phyloP scores from a whole-genome alignment of 371 early-diverging fungal species.

The Thermomucor indicae-seudaticae region DNA sequence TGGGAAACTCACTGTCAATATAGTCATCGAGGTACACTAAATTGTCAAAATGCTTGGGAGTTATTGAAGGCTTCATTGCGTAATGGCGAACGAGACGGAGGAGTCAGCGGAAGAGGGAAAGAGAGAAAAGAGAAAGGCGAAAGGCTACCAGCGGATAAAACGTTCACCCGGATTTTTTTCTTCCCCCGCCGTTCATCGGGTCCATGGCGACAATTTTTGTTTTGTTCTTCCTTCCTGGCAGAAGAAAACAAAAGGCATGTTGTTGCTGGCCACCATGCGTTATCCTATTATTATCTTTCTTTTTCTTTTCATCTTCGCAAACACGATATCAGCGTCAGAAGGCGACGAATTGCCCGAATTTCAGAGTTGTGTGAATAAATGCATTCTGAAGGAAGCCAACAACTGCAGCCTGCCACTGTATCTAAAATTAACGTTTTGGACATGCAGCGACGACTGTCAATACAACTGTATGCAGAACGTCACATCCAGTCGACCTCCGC shows the following conservation, averaged over 20 bases:
- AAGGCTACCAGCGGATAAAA: no score
- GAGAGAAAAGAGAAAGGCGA: not conserved
- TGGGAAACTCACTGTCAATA: slow-evolving; percentile 70
- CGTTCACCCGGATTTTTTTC: no score
- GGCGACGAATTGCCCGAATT: slow-evolving; percentile 7
- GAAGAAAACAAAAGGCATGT: not conserved
- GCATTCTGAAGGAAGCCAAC: not conserved
- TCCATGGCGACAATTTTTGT: not conserved
- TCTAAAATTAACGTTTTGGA: not conserved
- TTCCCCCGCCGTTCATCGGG: no score
- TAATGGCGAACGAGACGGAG: no score
- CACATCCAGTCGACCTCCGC: not conserved
- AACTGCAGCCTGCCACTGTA: slow-evolving; percentile 1
- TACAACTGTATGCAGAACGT: slow-evolving; percentile 7
- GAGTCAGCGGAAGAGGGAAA: no score
- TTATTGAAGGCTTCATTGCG: slow-evolving; percentile 28
- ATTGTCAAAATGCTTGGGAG: slow-evolving; percentile 34
- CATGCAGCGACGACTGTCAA: slow-evolving; percentile 2
- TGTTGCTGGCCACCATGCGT: slow-evolving; percentile 3
- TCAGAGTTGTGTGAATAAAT: not conserved
- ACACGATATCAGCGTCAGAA: not conserved
- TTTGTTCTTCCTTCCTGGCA: not conserved
- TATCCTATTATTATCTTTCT: not conserved
- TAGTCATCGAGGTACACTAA: slow-evolving; percentile 82
- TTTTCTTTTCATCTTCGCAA: not conserved